phyloP scores from a whole-genome alignment of 768 basidiomycete genomes.

The Suillus subaureus region DNA sequence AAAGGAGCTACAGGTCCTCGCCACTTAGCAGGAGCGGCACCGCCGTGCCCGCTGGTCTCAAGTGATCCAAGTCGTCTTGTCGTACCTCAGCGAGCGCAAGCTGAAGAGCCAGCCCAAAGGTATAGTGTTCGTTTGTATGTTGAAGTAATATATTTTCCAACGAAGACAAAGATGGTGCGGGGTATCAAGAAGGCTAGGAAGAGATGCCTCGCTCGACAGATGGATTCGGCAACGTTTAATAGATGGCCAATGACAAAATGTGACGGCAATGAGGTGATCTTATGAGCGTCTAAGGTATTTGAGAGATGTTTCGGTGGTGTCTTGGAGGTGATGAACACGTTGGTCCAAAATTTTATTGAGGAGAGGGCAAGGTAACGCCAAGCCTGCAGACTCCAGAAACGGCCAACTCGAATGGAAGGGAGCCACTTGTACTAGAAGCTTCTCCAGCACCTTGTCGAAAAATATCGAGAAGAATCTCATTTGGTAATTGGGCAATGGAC shows the following conservation, averaged over 20 bases:
- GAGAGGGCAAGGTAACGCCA: constrained; percentile 14
- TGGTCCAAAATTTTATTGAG: constrained; percentile 16
- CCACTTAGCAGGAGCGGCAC: too few species aligned
- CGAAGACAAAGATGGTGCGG: constrained; percentile 12
- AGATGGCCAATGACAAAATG: constrained; percentile 18
- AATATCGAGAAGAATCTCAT: constrained; percentile 10
- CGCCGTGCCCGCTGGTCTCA: too few species aligned
- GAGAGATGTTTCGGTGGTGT: constrained; percentile 10
- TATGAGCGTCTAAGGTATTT: constrained; percentile 15
- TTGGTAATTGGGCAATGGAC: constrained; percentile 22
- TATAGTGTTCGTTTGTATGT: constrained; percentile 1
- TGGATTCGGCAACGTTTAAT: constrained; percentile 1
- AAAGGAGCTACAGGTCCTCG: too few species aligned
- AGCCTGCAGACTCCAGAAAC: constrained; percentile 19
- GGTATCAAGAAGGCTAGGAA: constrained; percentile 7
- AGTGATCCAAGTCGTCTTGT: constrained; percentile 9
- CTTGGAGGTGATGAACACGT: constrained; percentile 19
- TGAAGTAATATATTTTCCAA: constrained; percentile 12
- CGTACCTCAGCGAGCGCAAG: constrained; percentile 16
- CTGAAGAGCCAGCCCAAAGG: constrained; percentile 13
- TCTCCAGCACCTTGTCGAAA: constrained; percentile 13
- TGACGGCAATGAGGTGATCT: constrained; percentile 10
- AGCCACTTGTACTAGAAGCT: constrained; percentile 3
- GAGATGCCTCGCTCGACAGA: constrained; percentile 6
- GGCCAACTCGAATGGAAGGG: constrained; percentile 7